These are phyloP conservation scores for Penicillium frequentans DNA, from an alignment of 2,329 filamentous ascomycete species.

Conservation along the genomic window DNA sequence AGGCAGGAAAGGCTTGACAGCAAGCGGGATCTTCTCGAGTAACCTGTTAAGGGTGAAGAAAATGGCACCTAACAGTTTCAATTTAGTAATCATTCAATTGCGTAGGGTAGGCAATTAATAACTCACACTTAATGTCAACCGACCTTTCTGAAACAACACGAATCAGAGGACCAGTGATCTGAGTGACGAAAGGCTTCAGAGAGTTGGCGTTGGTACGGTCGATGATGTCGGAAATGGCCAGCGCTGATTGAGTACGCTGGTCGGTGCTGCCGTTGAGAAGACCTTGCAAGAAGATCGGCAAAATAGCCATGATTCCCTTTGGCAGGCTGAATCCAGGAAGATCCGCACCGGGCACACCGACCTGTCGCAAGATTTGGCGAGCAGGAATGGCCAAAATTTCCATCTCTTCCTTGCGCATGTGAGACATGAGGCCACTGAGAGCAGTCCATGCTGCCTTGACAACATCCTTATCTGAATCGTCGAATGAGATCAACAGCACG, in stretches of 20 bases:
- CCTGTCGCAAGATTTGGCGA: slow-evolving; percentile 78
- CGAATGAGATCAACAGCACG: slow-evolving; percentile 85
- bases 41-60: slow-evolving; percentile 91
- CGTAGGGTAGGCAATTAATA: background rate
- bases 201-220: slow-evolving; percentile 86
- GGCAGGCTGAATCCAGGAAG: slow-evolving; percentile 85
- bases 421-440: slow-evolving; percentile 82
- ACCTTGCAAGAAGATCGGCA: slow-evolving; percentile 96
- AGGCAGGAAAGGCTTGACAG: slow-evolving; percentile 93
- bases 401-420: slow-evolving; percentile 96
- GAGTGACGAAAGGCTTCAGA: slow-evolving; percentile 91
- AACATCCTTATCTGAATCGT: slow-evolving; percentile 78
- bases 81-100: slow-evolving; percentile 18
- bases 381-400: slow-evolving; percentile 86
- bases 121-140: slow-evolving; percentile 77
- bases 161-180: slow-evolving; percentile 96
- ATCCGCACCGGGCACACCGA: slow-evolving; percentile 81
- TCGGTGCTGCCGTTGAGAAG: slow-evolving; percentile 95
- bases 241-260: slow-evolving; percentile 84
- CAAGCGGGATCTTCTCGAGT: slow-evolving; percentile 92
- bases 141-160: slow-evolving; percentile 96
- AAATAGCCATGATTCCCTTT: slow-evolving; percentile 93
- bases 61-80: slow-evolving; percentile 67
- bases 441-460: slow-evolving; percentile 89
- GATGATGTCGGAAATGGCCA: slow-evolving; percentile 93